These are phyloP conservation scores for Trichoderma gracile DNA, from an alignment of 2,329 filamentous ascomycete species.

Conservation along the genomic window DNA sequence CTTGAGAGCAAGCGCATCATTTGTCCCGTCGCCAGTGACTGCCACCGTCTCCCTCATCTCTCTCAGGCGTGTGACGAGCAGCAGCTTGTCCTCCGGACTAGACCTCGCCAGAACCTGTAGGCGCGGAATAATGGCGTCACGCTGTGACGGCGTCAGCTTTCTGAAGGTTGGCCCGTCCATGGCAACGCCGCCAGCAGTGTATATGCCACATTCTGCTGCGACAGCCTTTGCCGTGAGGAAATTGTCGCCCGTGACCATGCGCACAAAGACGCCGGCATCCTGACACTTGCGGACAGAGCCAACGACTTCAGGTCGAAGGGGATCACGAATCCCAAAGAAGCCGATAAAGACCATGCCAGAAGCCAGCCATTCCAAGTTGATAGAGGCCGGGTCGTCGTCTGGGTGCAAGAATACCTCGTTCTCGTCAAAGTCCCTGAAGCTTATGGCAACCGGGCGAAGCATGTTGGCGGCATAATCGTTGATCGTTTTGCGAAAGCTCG, in stretches of 20 bases:
- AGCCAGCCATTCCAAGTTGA: conserved; percentile 43
- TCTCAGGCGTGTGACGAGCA: conserved; percentile 64
- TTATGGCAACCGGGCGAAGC: conserved; percentile 72
- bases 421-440: conserved; percentile 70
- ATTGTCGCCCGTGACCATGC: conserved; percentile 60
- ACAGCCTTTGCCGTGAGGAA: conserved; percentile 48
- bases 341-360: conserved; percentile 52
- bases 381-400: conserved; percentile 38
- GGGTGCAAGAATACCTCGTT: conserved; percentile 64
- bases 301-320: conserved; percentile 62
- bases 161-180: conserved; percentile 59
- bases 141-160: conserved; percentile 51
- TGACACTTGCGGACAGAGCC: conserved; percentile 64
- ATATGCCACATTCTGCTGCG: conserved; percentile 46
- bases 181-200: conserved; percentile 64
- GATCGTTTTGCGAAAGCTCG: conserved; percentile 39
- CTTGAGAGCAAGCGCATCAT: conserved; percentile 66
- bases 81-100: conserved; percentile 68
- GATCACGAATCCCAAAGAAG: conserved; percentile 66
- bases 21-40: conserved; percentile 67
- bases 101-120: conserved; percentile 69
- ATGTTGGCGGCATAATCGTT: conserved; percentile 64
- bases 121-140: conserved; percentile 57
- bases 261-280: conserved; percentile 64
- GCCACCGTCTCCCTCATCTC: conserved; percentile 66